These are phyloP conservation scores for Penicillium rolfsii DNA, from an alignment of 2,329 filamentous ascomycete genomes.

Conservation along the genomic window DNA sequence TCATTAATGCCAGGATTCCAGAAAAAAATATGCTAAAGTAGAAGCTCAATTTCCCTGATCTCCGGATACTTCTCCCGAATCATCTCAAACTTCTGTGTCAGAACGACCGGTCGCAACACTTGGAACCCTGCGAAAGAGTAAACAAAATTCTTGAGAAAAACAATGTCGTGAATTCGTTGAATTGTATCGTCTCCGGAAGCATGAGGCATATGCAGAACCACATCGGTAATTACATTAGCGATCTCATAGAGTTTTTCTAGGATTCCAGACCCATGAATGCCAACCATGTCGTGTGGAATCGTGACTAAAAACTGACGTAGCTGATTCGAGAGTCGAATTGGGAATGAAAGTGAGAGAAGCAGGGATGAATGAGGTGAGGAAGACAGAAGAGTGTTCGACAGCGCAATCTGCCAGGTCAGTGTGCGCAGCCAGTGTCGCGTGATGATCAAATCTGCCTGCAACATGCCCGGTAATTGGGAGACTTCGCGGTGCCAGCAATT, in stretches of 20 bases:
- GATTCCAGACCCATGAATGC: slow-evolving; percentile 60
- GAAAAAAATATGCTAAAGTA: background rate
- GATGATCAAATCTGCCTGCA: slow-evolving; percentile 55
- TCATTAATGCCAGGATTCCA: background rate
- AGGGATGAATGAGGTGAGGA: slow-evolving; percentile 32
- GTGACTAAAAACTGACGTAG: slow-evolving; percentile 48
- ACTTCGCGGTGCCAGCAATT: slow-evolving; percentile 43
- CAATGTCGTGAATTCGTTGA: slow-evolving; percentile 57
- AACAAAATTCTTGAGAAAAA: slow-evolving; percentile 57
- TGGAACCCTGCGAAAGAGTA: slow-evolving; percentile 55
- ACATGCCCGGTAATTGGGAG: slow-evolving; percentile 46
- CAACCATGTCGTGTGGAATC: slow-evolving; percentile 53
- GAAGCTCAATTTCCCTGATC: slow-evolving; percentile 16
- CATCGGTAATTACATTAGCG: slow-evolving; percentile 62
- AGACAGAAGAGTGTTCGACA: slow-evolving; percentile 52
- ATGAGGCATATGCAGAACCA: slow-evolving; percentile 56
- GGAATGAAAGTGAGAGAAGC: slow-evolving; percentile 49
- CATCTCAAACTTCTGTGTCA: slow-evolving; percentile 47
- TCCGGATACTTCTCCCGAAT: slow-evolving; percentile 25
- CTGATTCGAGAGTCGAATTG: slow-evolving; percentile 49
- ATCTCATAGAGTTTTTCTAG: slow-evolving; percentile 65
- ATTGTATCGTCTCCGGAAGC: slow-evolving; percentile 52
- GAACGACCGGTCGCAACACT: slow-evolving; percentile 50
- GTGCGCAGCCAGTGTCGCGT: slow-evolving; percentile 56
- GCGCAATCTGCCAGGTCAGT: slow-evolving; percentile 55